Conservation (phyloP, 805 yeast genomes). For the Candida dajiaensis region DNA sequence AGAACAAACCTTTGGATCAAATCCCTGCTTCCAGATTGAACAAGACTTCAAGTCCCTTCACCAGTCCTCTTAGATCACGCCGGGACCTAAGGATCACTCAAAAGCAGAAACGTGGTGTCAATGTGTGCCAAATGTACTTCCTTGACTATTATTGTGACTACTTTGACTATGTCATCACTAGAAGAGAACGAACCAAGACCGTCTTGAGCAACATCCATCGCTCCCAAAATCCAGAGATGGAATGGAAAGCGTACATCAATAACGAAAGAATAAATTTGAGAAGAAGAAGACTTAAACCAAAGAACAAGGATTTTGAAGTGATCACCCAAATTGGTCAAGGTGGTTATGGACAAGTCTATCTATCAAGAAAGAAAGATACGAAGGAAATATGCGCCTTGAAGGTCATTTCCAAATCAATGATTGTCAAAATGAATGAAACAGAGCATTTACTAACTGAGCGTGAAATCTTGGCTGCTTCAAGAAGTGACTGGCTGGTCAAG, state of each 20-base stretch:
- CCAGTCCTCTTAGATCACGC: constrained; percentile 12
- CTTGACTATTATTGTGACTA: constrained; percentile 94
- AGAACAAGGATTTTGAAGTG: constrained; percentile 91
- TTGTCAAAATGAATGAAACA: constrained; percentile 88
- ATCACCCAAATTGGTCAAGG: constrained; percentile 99
- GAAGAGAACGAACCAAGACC: constrained; percentile 75
- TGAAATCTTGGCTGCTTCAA: constrained; percentile 91
- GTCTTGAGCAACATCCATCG: constrained; percentile 51
- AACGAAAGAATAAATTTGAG: constrained; percentile 81
- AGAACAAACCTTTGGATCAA: constrained; percentile 28
- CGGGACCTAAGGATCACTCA: constrained; percentile 11
- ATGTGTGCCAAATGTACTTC: constrained; percentile 90
- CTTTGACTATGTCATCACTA: constrained; percentile 83
- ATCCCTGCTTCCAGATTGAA: constrained; percentile 24
- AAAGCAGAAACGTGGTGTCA: constrained; percentile 78
- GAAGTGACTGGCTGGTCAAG: constrained; percentile 95
- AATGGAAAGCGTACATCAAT: constrained; percentile 76
- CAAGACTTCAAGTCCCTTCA: constrained; percentile 1
- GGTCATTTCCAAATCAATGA: constrained; percentile 78
- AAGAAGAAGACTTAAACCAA: constrained; percentile 85
- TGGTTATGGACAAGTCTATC: constrained; percentile 97
- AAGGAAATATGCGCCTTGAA: constrained; percentile 93
- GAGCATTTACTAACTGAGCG: constrained; percentile 94
- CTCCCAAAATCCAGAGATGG: constrained; percentile 31
- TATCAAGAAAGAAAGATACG: constrained; percentile 91